A percentile compares a stretch with the other conserved stretches of the same genome.
Conservation (phyloP, 140 eudicot species). For the Oenanthe javanica region DNA sequence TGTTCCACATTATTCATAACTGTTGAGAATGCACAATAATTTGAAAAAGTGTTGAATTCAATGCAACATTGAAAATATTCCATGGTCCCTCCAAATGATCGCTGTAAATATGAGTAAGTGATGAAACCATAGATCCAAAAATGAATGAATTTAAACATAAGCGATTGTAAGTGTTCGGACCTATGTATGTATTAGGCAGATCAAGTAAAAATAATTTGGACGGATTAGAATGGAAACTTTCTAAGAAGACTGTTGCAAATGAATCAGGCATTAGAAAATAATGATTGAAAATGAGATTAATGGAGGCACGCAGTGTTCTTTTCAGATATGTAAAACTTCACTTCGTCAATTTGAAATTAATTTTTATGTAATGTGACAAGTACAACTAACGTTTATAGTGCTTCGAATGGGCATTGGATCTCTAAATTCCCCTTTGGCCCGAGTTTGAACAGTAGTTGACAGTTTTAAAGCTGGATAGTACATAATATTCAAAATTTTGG, state of each 20-base stretch:
- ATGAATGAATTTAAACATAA: neutral
- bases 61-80: neutral
- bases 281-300: neutral
- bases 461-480: neutral
- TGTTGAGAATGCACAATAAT: neutral
- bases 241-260: neutral
- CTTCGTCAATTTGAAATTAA: neutral
- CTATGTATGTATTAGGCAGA: neutral
- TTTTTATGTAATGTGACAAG: neutral
- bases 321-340: neutral
- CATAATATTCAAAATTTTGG: neutral
- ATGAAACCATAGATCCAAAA: neutral
- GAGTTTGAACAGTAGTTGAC: neutral
- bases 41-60: no score
- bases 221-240: neutral
- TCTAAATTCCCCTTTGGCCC: neutral
- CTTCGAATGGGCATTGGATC: neutral
- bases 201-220: neutral
- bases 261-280: neutral
- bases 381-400: neutral
- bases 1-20: neutral
- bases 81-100: no score
- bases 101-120: no score
- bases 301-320: neutral
- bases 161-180: neutral